Conservation (phyloP, 805 yeast species). For the Teunomyces lycoperdinae region DNA sequence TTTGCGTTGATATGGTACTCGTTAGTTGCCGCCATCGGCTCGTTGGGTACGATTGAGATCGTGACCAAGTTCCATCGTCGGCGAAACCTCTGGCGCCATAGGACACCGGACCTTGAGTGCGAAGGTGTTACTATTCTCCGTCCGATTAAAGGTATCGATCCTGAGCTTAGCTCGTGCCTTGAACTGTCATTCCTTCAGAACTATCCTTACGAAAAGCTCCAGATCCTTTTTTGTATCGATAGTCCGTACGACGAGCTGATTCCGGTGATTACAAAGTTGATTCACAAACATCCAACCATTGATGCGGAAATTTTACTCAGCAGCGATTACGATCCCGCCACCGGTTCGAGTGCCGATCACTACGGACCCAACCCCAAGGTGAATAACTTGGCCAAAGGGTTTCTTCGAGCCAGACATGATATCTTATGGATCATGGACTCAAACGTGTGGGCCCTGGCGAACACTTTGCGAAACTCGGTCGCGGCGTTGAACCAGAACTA, state of each 20-base stretch:
- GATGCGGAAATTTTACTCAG: constrained; percentile 57
- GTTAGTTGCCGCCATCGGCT: constrained; percentile 35
- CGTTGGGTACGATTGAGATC: constrained; percentile 40
- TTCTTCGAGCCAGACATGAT: constrained; percentile 62
- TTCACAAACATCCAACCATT: constrained; percentile 51
- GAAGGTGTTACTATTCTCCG: constrained; percentile 69
- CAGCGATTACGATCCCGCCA: constrained; percentile 10
- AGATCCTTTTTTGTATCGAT: constrained; percentile 76
- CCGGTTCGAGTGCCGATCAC: constrained; percentile 37
- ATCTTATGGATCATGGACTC: constrained; percentile 84
- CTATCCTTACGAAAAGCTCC: constrained; percentile 58
- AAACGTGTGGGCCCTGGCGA: constrained; percentile 73
- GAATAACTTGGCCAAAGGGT: constrained; percentile 83
- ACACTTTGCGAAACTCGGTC: constrained; percentile 65
- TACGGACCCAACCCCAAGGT: constrained; percentile 90
- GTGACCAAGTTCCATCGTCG: constrained; percentile 24
- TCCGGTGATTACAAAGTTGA: constrained; percentile 49
- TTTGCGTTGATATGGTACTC: constrained; percentile 38
- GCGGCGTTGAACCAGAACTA: constrained; percentile 44
- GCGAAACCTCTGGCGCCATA: constrained; percentile 13
- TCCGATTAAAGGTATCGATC: constrained; percentile 82
- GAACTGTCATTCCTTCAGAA: constrained; percentile 65
- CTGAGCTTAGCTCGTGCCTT: constrained; percentile 67
- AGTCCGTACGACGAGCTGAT: constrained; percentile 61
- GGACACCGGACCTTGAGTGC: not conserved